These are phyloP conservation scores for Betula pendula DNA, from an alignment of 306 rosid genomes.

Conservation along the genomic window DNA sequence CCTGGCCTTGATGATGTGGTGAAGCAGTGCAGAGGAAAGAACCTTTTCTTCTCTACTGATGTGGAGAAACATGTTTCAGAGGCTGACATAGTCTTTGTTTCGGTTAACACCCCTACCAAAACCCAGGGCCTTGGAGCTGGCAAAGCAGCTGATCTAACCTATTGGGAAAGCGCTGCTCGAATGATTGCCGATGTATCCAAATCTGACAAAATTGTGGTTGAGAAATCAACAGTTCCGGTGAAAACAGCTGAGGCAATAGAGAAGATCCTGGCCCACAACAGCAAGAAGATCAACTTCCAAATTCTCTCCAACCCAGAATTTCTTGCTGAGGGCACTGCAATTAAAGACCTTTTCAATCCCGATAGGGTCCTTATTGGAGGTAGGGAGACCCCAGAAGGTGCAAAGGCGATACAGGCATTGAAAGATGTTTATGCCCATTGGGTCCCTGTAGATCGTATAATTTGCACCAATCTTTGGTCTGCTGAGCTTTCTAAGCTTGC, in stretches of 20 bases:
- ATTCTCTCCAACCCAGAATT: slow-evolving; percentile 92
- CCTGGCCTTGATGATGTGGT: slow-evolving; percentile 73
- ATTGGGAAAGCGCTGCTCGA: slow-evolving; percentile 96
- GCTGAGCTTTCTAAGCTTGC: slow-evolving; percentile 97
- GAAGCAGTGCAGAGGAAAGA: slow-evolving; percentile 61
- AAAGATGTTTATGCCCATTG: slow-evolving; percentile 83
- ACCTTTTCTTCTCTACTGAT: slow-evolving; percentile 62
- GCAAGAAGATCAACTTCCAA: slow-evolving; percentile 83
- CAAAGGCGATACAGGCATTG: slow-evolving; percentile 63
- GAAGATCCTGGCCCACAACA: slow-evolving; percentile 81
- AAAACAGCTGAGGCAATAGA: slow-evolving; percentile 96
- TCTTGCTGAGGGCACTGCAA: slow-evolving; percentile 95
- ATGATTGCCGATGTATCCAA: slow-evolving; percentile 93
- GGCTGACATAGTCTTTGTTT: slow-evolving; percentile 87
- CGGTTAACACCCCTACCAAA: slow-evolving; percentile 89
- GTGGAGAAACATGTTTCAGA: slow-evolving; percentile 82
- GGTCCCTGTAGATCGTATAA: slow-evolving; percentile 69
- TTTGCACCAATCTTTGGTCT: slow-evolving; percentile 91
- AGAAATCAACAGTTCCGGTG: slow-evolving; percentile 90
- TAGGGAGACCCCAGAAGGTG: slow-evolving; percentile 90
- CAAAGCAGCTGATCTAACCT: slow-evolving; percentile 90
- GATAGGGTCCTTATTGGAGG: slow-evolving; percentile 92
- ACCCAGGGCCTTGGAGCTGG: slow-evolving; percentile 96
- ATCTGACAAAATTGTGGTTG: slow-evolving; percentile 86
- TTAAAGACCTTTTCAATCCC: slow-evolving; percentile 60